phyloP scores from a whole-genome alignment of 345 rosid species.

The Draba incana region DNA sequence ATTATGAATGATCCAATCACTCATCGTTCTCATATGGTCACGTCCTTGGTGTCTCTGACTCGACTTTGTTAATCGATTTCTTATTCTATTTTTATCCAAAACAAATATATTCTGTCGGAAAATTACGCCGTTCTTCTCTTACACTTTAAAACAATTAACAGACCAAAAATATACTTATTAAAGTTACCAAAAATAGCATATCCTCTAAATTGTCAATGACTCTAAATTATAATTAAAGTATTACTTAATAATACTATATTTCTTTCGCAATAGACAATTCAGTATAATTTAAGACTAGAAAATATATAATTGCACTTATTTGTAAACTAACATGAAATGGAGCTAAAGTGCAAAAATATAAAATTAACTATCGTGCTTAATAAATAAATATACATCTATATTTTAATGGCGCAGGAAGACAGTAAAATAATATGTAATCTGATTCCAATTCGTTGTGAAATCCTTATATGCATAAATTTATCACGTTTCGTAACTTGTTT shows the following conservation, averaged over 20 bases:
- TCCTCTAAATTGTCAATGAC: too few relatives aligned
- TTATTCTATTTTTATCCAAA: neutral
- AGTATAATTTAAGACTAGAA: too few relatives aligned
- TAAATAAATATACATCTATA: too few relatives aligned
- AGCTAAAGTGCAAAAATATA: neutral
- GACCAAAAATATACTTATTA: neutral
- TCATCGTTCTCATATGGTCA: slow-evolving; percentile 4
- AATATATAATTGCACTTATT: too few relatives aligned
- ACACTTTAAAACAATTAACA: too few relatives aligned
- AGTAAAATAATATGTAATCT: neutral
- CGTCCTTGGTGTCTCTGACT: slow-evolving; percentile 32
- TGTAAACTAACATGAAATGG: too few relatives aligned
- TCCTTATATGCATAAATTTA: neutral
- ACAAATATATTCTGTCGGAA: slow-evolving; percentile 3
- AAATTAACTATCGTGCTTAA: too few relatives aligned
- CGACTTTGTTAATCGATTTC: slow-evolving; percentile 13
- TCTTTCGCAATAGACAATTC: too few relatives aligned
- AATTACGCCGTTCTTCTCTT: slow-evolving; percentile 19
- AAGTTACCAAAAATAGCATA: neutral
- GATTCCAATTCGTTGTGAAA: neutral
- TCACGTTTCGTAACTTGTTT: neutral
- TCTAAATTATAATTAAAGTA: too few relatives aligned
- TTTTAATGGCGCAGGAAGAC: too few relatives aligned
- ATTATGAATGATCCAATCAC: slow-evolving; percentile 20
- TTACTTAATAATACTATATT: too few relatives aligned